Evolutionary conservation across 163 green algal genomes (phyloP).

Genomic region (Chloromonas sp.): DNA sequence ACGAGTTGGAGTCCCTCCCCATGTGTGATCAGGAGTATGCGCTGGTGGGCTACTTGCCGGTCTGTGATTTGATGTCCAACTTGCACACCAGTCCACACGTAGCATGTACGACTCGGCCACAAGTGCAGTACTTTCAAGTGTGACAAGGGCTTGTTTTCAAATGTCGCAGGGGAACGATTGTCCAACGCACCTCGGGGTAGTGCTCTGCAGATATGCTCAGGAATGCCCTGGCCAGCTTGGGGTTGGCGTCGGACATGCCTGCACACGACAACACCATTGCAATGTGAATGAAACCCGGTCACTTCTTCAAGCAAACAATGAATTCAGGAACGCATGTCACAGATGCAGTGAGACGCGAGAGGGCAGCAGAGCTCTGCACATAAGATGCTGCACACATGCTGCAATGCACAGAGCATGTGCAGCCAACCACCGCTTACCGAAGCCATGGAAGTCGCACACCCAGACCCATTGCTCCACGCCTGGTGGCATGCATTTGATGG

Average conservation of each 20-base stretch:
- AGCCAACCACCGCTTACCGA: neutral
- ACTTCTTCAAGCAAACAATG: neutral
- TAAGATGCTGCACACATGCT: neutral
- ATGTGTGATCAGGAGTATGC: too few relatives aligned
- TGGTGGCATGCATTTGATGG: conserved; percentile 40
- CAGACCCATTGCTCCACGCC: conserved; percentile 71
- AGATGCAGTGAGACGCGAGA: neutral
- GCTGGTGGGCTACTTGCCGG: too few relatives aligned
- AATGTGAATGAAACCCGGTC: neutral
- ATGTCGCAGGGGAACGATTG: too few relatives aligned
- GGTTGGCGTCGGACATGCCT: conserved; percentile 47
- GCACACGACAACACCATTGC: neutral
- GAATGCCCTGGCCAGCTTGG: conserved; percentile 49
- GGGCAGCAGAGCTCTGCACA: neutral
- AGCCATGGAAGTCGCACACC: conserved; percentile 68
- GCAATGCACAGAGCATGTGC: neutral
- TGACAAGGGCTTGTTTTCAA: too few relatives aligned
- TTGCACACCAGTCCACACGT: too few relatives aligned
- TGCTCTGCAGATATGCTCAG: conserved; percentile 59
- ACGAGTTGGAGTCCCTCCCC: too few relatives aligned
- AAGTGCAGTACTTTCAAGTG: too few relatives aligned
- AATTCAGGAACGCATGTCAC: neutral
- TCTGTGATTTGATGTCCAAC: too few relatives aligned
- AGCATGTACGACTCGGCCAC: too few relatives aligned
- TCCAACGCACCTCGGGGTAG: conserved; percentile 33